Percentiles rank a stretch among this genome's conserved stretches.
Evolutionary conservation across 768 basidiomycete species (phyloP).

Genomic region (Lactarius quietus): DNA sequence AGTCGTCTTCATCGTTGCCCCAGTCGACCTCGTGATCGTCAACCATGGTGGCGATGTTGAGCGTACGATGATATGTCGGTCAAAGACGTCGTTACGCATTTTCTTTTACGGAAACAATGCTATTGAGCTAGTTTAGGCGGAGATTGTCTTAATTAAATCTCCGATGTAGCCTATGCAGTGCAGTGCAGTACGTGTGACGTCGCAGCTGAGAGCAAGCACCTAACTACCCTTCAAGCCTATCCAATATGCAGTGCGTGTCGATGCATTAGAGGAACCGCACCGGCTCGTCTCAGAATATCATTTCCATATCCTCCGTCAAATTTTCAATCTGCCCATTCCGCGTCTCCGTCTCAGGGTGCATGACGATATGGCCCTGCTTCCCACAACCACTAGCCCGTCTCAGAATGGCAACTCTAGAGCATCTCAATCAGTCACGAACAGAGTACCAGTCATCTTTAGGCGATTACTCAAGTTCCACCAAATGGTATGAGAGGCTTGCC

Average conservation of each 20-base stretch:
- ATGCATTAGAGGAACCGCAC: constrained; percentile 11
- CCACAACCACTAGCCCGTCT: constrained; percentile 27
- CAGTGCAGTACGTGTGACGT: background rate
- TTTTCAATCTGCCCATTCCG: constrained; percentile 24
- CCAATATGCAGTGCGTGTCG: constrained; percentile 6
- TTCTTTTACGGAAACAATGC: background rate
- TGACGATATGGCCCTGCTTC: constrained; percentile 30
- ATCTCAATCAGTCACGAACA: constrained; percentile 40
- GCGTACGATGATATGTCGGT: constrained; percentile 23
- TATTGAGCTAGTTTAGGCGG: constrained; percentile 6
- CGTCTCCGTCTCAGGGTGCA: constrained; percentile 26
- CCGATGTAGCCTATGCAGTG: constrained; percentile 7
- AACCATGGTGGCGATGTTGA: constrained; percentile 42
- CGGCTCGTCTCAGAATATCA: background rate
- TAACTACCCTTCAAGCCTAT: background rate
- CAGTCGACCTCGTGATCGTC: constrained; percentile 73
- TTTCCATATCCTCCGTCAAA: background rate
- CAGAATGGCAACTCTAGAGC: constrained; percentile 23
- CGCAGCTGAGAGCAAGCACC: background rate
- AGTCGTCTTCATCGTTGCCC: constrained; percentile 50
- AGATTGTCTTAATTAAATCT: constrained; percentile 1
- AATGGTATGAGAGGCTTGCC: constrained; percentile 53
- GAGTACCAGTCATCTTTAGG: constrained; percentile 77
- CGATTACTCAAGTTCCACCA: constrained; percentile 79
- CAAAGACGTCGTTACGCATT: constrained; percentile 4